phyloP scores from a whole-genome alignment of 1,139 yeast genomes.

The Blastobotrys capitulatus region DNA sequence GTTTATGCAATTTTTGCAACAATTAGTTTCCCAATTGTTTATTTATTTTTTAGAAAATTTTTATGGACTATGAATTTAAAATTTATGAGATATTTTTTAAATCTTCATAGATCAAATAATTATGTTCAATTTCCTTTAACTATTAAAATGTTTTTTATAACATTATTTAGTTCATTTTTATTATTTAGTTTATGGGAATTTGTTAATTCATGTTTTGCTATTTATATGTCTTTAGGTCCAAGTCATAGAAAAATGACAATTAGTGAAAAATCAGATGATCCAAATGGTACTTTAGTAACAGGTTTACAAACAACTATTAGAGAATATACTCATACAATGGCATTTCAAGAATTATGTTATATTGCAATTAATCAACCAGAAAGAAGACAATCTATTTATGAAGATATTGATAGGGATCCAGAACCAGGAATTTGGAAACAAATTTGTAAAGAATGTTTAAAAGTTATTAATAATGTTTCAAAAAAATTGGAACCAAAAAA shows the following conservation, averaged over 20 bases:
- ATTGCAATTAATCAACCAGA: slow-evolving; percentile 29
- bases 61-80: slow-evolving; percentile 41
- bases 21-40: slow-evolving; percentile 40
- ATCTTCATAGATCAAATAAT: slow-evolving; percentile 33
- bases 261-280: slow-evolving; percentile 58
- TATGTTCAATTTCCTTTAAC: slow-evolving; percentile 38
- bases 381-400: slow-evolving; percentile 33
- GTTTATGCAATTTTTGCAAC: slow-evolving; percentile 34
- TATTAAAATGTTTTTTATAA: slow-evolving; percentile 34
- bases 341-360: slow-evolving; percentile 35
- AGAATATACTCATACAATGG: slow-evolving; percentile 45
- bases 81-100: slow-evolving; percentile 28
- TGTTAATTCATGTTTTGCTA: slow-evolving; percentile 56
- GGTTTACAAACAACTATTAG: slow-evolving; percentile 54
- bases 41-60: slow-evolving; percentile 37
- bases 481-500: slow-evolving; percentile 14
- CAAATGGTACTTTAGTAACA: slow-evolving; percentile 59
- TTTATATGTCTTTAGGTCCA: slow-evolving; percentile 81
- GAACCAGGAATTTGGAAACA: slow-evolving; percentile 24
- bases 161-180: slow-evolving; percentile 40
- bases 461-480: slow-evolving; percentile 16
- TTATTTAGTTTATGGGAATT: slow-evolving; percentile 53
- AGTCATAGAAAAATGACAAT: slow-evolving; percentile 66
- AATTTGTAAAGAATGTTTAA: slow-evolving; percentile 22
- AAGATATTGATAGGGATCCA: slow-evolving; percentile 31